A percentile compares a stretch with the other conserved stretches of the same genome.
These are phyloP conservation scores for Zymoseptoria pseudotritici DNA, from an alignment of 2,329 filamentous ascomycete genomes.

Conservation along the genomic window DNA sequence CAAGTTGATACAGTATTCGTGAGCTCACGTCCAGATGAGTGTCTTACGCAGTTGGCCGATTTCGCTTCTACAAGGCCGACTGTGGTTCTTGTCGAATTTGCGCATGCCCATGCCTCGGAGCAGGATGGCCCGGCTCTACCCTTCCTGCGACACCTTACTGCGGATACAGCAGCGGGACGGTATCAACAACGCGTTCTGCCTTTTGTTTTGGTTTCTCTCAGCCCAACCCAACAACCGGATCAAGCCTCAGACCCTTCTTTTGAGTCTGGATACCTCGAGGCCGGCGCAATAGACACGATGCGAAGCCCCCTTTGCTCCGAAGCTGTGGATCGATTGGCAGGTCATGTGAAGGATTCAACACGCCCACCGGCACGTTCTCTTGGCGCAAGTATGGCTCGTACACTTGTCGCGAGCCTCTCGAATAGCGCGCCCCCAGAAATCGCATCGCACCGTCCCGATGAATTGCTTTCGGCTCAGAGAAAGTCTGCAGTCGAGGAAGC, in stretches of 20 bases:
- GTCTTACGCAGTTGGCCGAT: conserved; percentile 18
- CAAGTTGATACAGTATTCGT: conserved; percentile 23
- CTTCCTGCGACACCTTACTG: conserved; percentile 19
- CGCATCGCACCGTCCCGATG: conserved; percentile 41
- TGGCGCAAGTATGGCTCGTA: conserved; percentile 26
- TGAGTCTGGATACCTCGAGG: conserved; percentile 59
- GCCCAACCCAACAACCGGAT: conserved; percentile 4
- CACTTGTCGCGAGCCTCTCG: conserved; percentile 24
- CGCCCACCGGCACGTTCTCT: conserved; percentile 21
- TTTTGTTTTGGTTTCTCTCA: conserved; percentile 19
- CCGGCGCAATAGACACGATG: conserved; percentile 80
- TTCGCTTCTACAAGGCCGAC: conserved; percentile 20
- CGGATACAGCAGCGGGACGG: conserved; percentile 19
- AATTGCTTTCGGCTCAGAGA: conserved; percentile 60
- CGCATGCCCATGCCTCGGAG: conserved; percentile 6
- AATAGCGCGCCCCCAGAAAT: conserved; percentile 12
- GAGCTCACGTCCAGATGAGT: conserved; percentile 20
- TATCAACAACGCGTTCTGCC: conserved; percentile 25
- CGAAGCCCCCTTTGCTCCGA: conserved; percentile 69
- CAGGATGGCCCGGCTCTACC: conserved; percentile 7
- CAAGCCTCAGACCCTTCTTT: conserved; percentile 9
- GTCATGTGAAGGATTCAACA: conserved; percentile 25
- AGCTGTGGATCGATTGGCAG: conserved; percentile 25
- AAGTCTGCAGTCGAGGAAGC: conserved; percentile 52
- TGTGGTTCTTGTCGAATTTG: conserved; percentile 24